These are phyloP conservation scores for Stagonosporopsis rhizophila DNA, from an alignment of 2,329 filamentous ascomycete genomes.

Conservation along the genomic window DNA sequence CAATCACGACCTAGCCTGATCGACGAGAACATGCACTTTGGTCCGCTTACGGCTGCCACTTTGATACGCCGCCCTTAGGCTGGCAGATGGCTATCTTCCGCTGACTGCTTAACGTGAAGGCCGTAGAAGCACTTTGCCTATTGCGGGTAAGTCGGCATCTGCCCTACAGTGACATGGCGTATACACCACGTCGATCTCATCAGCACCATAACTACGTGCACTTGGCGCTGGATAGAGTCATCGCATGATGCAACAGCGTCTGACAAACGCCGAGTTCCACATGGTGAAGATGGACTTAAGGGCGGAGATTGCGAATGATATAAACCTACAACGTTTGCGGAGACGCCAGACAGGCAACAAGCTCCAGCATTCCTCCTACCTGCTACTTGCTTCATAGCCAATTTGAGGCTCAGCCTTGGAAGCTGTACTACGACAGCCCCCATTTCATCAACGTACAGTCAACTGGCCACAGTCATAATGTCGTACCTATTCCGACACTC, in stretches of 20 bases:
- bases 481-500: slow-evolving; percentile 33
- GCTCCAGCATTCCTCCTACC: not conserved
- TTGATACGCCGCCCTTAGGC: not conserved
- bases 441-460: not conserved
- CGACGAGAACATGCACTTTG: not conserved
- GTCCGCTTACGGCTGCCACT: slow-evolving; percentile 6
- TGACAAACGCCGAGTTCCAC: slow-evolving; percentile 11
- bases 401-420: not conserved
- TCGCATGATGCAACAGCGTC: slow-evolving; percentile 1
- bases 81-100: slow-evolving; percentile 6
- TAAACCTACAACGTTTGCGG: slow-evolving; percentile 1
- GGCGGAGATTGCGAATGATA: not conserved
- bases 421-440: not conserved
- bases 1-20: not conserved
- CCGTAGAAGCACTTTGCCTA: not conserved
- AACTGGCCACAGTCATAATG: slow-evolving; percentile 17
- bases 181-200: slow-evolving; percentile 2
- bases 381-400: not conserved
- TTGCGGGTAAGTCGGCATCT: slow-evolving; percentile 1
- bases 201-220: not conserved
- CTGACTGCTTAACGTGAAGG: slow-evolving; percentile 14
- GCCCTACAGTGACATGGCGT: slow-evolving; percentile 4
- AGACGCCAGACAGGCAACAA: slow-evolving; percentile 15
- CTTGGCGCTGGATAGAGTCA: not conserved
- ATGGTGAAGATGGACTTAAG: slow-evolving; percentile 17